Conservation (phyloP, 345 rosid genomes). For the Gossypium stocksii region DNA sequence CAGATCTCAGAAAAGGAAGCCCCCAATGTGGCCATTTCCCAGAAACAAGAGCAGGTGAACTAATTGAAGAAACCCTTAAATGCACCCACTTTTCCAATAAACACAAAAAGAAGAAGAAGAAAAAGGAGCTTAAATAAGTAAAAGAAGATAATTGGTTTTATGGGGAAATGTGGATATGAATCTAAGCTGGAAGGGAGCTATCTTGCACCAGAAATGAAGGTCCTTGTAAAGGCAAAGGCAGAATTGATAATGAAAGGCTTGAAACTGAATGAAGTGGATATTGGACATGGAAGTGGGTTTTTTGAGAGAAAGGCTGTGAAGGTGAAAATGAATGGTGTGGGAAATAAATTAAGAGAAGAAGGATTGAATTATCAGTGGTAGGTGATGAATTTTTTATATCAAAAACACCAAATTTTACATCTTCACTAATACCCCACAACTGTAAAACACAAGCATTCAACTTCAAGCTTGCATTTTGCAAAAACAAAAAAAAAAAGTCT, state of each 20-base stretch:
- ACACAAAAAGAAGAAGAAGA: neutral
- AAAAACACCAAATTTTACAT: slow-evolving; percentile 16
- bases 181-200: slow-evolving; percentile 72
- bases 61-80: slow-evolving; percentile 23
- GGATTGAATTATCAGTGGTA: slow-evolving; percentile 75
- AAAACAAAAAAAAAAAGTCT: neutral
- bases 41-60: slow-evolving; percentile 18
- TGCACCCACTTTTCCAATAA: slow-evolving; percentile 24
- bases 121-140: slow-evolving; percentile 19
- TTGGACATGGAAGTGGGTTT: slow-evolving; percentile 21
- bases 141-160: slow-evolving; percentile 28
- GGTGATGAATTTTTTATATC: slow-evolving; percentile 54
- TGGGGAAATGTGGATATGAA: slow-evolving; percentile 39
- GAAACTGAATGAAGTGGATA: slow-evolving; percentile 19
- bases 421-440: slow-evolving; percentile 8
- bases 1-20: slow-evolving; percentile 45
- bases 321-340: slow-evolving; percentile 11
- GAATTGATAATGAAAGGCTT: slow-evolving; percentile 24
- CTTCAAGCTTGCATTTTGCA: neutral
- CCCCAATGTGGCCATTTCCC: slow-evolving; percentile 27
- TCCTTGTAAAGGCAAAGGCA: slow-evolving; percentile 32
- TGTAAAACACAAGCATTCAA: slow-evolving; percentile 27
- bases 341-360: slow-evolving; percentile 6
- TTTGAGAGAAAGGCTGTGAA: slow-evolving; percentile 9
- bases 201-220: slow-evolving; percentile 27